Conservation (phyloP, 345 rosid genomes). For the Corchorus capsularis region DNA sequence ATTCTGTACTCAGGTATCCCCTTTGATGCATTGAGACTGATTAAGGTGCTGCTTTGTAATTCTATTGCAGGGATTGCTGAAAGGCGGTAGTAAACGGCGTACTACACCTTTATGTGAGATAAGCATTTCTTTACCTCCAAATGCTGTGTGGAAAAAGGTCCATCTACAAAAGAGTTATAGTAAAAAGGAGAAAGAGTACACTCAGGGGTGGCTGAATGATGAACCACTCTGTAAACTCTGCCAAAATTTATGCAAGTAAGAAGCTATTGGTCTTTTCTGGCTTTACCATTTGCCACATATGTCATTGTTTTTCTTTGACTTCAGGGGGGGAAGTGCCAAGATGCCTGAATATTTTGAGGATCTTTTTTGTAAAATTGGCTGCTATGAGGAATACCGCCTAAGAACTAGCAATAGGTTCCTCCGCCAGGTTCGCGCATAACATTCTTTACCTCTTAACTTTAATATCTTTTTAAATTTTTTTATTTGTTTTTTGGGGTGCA, state of each 20-base stretch:
- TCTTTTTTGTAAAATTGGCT: slow-evolving; percentile 79
- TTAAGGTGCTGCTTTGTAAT: slow-evolving; percentile 20
- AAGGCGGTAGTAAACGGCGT: slow-evolving; percentile 87
- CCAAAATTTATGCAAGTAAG: slow-evolving; percentile 81
- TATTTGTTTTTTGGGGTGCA: background rate
- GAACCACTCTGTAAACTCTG: slow-evolving; percentile 98
- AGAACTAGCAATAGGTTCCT: slow-evolving; percentile 78
- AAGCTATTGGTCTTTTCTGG: slow-evolving; percentile 23
- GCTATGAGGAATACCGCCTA: slow-evolving; percentile 86
- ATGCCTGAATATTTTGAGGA: slow-evolving; percentile 93
- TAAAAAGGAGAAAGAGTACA: slow-evolving; percentile 72
- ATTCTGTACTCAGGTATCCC: background rate
- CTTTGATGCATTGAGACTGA: slow-evolving; percentile 8
- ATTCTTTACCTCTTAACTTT: background rate
- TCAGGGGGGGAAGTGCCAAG: slow-evolving; percentile 73
- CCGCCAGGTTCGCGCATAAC: slow-evolving; percentile 61
- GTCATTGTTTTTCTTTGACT: slow-evolving; percentile 17
- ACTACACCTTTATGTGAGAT: slow-evolving; percentile 68
- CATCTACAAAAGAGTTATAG: slow-evolving; percentile 46
- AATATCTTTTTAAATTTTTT: background rate
- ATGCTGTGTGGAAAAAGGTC: slow-evolving; percentile 78
- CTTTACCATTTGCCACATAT: slow-evolving; percentile 17
- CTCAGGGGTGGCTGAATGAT: slow-evolving; percentile 74
- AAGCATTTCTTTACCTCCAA: slow-evolving; percentile 67
- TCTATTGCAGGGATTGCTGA: slow-evolving; percentile 74